A percentile compares a stretch with the other conserved stretches of the same genome.
phyloP scores from a whole-genome alignment of 2,329 filamentous ascomycete species.

The Lachnellula suecica region DNA sequence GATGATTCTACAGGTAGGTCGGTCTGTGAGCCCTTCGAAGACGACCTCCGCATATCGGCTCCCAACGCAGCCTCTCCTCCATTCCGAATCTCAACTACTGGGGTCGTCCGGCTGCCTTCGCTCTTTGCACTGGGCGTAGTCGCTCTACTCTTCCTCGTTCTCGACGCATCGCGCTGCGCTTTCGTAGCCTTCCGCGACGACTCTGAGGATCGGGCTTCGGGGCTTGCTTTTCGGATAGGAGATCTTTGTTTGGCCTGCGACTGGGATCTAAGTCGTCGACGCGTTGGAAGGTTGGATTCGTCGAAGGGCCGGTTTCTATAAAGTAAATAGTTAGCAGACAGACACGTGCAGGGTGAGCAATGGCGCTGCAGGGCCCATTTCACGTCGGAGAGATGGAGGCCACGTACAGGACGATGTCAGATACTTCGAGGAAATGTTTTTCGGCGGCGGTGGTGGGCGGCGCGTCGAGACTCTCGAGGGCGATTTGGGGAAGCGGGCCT shows the following conservation, averaged over 20 bases:
- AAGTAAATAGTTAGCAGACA: conserved; percentile 25
- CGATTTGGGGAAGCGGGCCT: conserved; percentile 56
- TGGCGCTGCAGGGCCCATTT: conserved; percentile 18
- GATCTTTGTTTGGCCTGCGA: conserved; percentile 39
- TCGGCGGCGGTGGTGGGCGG: conserved; percentile 51
- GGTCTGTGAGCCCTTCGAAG: conserved; percentile 33
- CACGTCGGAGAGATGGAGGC: conserved; percentile 18
- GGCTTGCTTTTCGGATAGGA: conserved; percentile 24
- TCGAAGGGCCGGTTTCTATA: conserved; percentile 48
- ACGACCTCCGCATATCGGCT: conserved; percentile 22
- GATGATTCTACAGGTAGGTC: conserved; percentile 24
- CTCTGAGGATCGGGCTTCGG: conserved; percentile 19
- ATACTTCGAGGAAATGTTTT: conserved; percentile 54
- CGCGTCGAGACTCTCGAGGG: conserved; percentile 57
- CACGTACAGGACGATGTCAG: conserved; percentile 61
- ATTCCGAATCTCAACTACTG: conserved; percentile 11
- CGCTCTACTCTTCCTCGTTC: conserved; percentile 25
- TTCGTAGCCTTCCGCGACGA: conserved; percentile 22
- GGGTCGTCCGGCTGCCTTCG: conserved; percentile 16
- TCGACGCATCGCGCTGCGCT: conserved; percentile 25
- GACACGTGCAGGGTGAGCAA: conserved; percentile 13
- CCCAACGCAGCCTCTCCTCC: conserved; percentile 10
- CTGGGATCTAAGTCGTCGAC: conserved; percentile 46
- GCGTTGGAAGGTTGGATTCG: conserved; percentile 52
- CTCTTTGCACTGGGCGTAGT: conserved; percentile 22